Conservation (phyloP, 2,329 filamentous ascomycete species). For the Rosellinia necatrix region DNA sequence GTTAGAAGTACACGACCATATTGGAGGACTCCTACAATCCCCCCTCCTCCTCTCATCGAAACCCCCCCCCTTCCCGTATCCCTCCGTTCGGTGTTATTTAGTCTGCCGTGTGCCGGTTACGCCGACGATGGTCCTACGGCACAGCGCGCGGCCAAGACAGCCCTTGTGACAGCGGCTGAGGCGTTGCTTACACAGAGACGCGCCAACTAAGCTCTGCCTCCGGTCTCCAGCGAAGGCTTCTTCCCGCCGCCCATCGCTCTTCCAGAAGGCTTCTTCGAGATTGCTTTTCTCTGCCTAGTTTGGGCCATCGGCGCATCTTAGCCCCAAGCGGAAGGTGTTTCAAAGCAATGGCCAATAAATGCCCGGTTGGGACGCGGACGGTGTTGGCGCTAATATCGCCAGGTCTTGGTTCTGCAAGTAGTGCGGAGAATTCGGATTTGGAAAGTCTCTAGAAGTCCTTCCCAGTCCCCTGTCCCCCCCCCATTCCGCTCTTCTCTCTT, state of each 20-base stretch:
- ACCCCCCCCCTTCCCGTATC: too few relatives aligned
- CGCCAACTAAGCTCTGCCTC: too few relatives aligned
- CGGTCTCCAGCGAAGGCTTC: too few relatives aligned
- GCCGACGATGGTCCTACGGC: conserved; percentile 9
- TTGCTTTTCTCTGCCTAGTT: conserved; percentile 23
- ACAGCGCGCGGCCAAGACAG: conserved; percentile 3
- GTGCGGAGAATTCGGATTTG: conserved; percentile 24
- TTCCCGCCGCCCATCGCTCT: background rate
- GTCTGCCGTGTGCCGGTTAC: conserved; percentile 8
- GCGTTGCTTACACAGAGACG: background rate
- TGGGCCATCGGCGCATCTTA: background rate
- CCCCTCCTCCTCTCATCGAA: background rate
- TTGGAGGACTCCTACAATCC: too few relatives aligned
- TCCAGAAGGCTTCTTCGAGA: conserved; percentile 26
- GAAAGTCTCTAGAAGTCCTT: conserved; percentile 12
- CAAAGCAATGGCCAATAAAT: background rate
- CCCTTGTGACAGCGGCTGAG: background rate
- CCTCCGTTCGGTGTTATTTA: conserved; percentile 8
- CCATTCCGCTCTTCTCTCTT: too few relatives aligned
- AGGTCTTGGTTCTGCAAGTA: conserved; percentile 14
- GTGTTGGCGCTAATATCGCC: conserved; percentile 9
- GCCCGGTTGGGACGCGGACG: background rate
- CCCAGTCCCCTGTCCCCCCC: background rate
- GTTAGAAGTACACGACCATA: too few relatives aligned
- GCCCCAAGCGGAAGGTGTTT: conserved; percentile 20